Conservation (phyloP, 495 filamentous ascomycete species). For the Cudoniella acicularis region DNA sequence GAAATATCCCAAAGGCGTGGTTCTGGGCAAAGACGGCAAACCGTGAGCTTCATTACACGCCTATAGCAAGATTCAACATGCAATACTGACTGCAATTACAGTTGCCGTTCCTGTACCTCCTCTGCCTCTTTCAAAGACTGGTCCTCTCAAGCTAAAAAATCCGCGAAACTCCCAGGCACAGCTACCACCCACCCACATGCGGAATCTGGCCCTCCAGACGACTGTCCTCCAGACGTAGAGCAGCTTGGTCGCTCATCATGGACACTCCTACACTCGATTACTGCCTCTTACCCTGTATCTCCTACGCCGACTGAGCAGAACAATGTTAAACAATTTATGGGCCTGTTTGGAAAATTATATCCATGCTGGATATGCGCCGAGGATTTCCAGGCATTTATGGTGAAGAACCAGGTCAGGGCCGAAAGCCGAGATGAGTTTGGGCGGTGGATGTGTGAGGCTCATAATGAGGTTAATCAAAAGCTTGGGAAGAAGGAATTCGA, state of each 20-base stretch:
- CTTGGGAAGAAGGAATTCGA: constrained; percentile 90
- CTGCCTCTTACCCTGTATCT: constrained; percentile 72
- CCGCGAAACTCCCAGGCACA: constrained; percentile 39
- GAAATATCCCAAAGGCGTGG: constrained; percentile 69
- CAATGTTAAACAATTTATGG: constrained; percentile 75
- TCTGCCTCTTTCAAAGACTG: constrained; percentile 77
- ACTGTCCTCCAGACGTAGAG: constrained; percentile 82
- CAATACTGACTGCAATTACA: constrained; percentile 30
- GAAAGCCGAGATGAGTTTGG: constrained; percentile 73
- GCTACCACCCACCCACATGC: constrained; percentile 24
- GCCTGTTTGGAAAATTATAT: constrained; percentile 76
- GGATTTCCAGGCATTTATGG: constrained; percentile 84
- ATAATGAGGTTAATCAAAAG: constrained; percentile 96
- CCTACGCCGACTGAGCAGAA: constrained; percentile 64
- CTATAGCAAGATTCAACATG: not conserved
- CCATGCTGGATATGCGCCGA: constrained; percentile 94
- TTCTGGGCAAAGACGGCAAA: constrained; percentile 91
- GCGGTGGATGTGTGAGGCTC: constrained; percentile 92
- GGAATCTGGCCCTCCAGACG: constrained; percentile 34
- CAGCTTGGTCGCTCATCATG: constrained; percentile 79
- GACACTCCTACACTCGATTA: constrained; percentile 90
- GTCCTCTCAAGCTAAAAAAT: constrained; percentile 54
- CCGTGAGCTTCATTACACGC: constrained; percentile 63
- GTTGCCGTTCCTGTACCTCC: constrained; percentile 86
- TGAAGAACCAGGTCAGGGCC: constrained; percentile 64